Conservation (phyloP, 2,329 filamentous ascomycete species). For the Sporothrix schenckii region DNA sequence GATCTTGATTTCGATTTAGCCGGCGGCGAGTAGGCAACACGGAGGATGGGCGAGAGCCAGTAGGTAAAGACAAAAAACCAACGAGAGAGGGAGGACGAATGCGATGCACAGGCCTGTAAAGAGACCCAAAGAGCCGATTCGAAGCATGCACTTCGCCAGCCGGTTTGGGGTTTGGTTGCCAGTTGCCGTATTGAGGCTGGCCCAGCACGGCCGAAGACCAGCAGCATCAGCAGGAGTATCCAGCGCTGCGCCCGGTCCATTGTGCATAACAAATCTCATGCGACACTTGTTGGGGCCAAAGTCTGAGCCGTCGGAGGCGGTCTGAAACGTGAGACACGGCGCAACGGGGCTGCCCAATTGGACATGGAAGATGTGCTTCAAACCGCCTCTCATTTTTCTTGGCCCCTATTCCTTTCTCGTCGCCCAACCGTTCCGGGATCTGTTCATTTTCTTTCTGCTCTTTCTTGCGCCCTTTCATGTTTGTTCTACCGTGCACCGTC, state of each 20-base stretch:
- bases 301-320: conserved; percentile 34
- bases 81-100: background rate
- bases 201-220: conserved; percentile 10
- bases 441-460: background rate
- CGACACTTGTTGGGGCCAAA: conserved; percentile 29
- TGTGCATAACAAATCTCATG: conserved; percentile 24
- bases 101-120: conserved; percentile 2
- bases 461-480: background rate
- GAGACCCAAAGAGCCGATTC: background rate
- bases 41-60: background rate
- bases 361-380: background rate
- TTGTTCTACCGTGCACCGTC: conserved; percentile 15
- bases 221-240: background rate
- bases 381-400: background rate
- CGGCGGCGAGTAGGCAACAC: conserved; percentile 21
- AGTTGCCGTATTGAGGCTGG: conserved; percentile 14
- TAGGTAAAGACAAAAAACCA: background rate
- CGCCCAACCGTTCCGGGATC: background rate
- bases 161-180: conserved; percentile 5
- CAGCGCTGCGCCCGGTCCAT: background rate
- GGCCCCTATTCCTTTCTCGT: background rate
- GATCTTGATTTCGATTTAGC: background rate
- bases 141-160: conserved; percentile 1
- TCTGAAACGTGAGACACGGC: conserved; percentile 35
- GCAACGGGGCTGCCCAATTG: conserved; percentile 25